Base-by-base conservation (phyloP, 108 stramenopile species). In the Chaetoceros tenuissimus region DNA sequence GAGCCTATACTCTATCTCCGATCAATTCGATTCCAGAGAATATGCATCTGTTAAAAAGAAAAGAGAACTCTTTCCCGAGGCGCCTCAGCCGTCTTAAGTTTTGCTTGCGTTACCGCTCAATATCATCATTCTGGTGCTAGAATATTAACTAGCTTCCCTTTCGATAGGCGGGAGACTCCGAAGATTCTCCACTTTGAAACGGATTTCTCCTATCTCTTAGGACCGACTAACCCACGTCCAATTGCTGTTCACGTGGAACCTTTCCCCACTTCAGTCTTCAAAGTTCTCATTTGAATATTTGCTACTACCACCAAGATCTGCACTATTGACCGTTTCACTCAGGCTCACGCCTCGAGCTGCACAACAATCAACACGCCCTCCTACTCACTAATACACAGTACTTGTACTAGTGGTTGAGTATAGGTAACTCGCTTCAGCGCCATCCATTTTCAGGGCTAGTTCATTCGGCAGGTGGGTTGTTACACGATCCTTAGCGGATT, bases 301-400 rank as follows among this genome's bases (percentile, higher is more conserved):
- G 87, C 92, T 89, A 93, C 87, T 89, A 81, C 87, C 79, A 93
- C 92, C 92, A 93, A 89, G 92, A 93, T 93, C 92, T 94, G 92
- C 88, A 85, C 84, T 81, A 81, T 86, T 63, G 93, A 76, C 78
- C 69, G 87, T 81, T 94, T 86, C 89, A 91, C 82, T 80, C 84
- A 62, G 82, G 77, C 87, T 91, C 85, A 74, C 89, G 87, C 77
- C 84, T 73, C 70, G 68, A 77, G 78, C 81, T 91, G 78, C 89
- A 65, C 81, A 71, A 75, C 82, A 71, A 90, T 74, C 92, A 71
- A 84, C 86, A 84, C 82, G 85, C 92, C 84, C 87, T 85, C 87
- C 88, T 90, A 94, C 92, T 94, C 92, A 89, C 75, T 57, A 64
- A 53, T 70, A 49, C 77, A 50, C 74, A 71, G 75, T 71, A 84